A percentile compares a stretch with the other conserved stretches of the same genome.
Evolutionary conservation across 2,329 filamentous ascomycete species (phyloP).

Genomic region (Pyricularia sp.): DNA sequence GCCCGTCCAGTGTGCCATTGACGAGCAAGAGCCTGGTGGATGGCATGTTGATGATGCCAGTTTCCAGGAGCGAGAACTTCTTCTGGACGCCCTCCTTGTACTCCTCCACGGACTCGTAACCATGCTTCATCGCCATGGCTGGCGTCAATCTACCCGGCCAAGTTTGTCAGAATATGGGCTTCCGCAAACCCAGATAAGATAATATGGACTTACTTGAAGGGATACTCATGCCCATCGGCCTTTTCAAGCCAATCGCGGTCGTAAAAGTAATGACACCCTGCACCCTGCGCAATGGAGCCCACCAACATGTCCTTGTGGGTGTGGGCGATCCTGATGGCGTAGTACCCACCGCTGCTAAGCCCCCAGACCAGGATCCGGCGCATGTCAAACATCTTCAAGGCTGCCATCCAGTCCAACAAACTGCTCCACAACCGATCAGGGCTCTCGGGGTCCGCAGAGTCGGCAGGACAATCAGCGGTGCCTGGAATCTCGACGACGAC

Average conservation of each 20-base stretch:
- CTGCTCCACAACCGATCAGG: conserved; percentile 51
- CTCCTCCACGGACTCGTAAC: conserved; percentile 41
- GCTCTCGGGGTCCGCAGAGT: conserved; percentile 42
- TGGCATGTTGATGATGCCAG: conserved; percentile 40
- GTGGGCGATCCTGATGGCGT: conserved; percentile 53
- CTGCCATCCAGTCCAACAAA: conserved; percentile 45
- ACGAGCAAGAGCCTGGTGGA: conserved; percentile 46
- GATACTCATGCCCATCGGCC: conserved; percentile 55
- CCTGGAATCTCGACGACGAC: conserved; percentile 54
- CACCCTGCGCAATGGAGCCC: conserved; percentile 49
- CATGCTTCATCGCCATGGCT: conserved; percentile 48
- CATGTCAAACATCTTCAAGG: conserved; percentile 40
- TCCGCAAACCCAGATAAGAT: neutral
- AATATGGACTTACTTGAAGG: conserved; percentile 29
- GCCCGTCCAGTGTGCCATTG: conserved; percentile 49
- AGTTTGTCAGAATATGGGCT: neutral
- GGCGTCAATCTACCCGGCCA: conserved; percentile 29
- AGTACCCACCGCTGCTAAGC: conserved; percentile 53
- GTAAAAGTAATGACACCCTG: conserved; percentile 50
- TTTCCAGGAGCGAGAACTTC: conserved; percentile 50
- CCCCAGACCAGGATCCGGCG: conserved; percentile 48
- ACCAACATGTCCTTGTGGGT: conserved; percentile 43
- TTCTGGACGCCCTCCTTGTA: conserved; percentile 40
- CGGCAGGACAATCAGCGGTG: conserved; percentile 54
- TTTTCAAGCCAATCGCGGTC: conserved; percentile 44